Evolutionary conservation across 2,329 filamentous ascomycete genomes (phyloP).

Genomic region (Alternaria dauci): DNA sequence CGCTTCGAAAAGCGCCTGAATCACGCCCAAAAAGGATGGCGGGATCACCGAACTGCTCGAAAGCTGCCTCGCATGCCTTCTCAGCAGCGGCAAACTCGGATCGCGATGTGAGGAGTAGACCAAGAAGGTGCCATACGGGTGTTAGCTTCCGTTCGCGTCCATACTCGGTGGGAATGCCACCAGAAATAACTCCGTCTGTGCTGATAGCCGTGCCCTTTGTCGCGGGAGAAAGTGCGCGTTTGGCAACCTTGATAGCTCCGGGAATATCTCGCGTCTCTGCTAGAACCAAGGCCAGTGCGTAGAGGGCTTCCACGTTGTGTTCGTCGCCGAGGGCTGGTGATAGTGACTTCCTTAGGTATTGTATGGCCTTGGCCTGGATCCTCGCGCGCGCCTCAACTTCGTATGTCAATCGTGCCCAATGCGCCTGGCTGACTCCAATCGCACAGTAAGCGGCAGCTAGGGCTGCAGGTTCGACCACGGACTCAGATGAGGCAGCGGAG

Average conservation of each 20-base stretch:
- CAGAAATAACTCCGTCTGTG: constrained; percentile 44
- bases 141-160: constrained; percentile 70
- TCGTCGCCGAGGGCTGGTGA: constrained; percentile 71
- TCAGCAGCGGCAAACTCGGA: constrained; percentile 84
- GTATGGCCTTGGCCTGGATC: constrained; percentile 79
- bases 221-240: constrained; percentile 73
- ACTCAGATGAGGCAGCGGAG: constrained; percentile 44
- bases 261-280: constrained; percentile 85
- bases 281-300: constrained; percentile 82
- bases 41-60: constrained; percentile 85
- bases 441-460: constrained; percentile 77
- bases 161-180: constrained; percentile 41
- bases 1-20: constrained; percentile 64
- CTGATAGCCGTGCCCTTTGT: constrained; percentile 39
- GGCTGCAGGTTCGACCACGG: constrained; percentile 64
- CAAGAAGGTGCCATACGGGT: constrained; percentile 89
- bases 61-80: constrained; percentile 85
- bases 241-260: constrained; percentile 82
- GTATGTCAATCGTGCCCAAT: constrained; percentile 85
- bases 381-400: constrained; percentile 75
- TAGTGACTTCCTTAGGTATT: constrained; percentile 76
- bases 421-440: constrained; percentile 83
- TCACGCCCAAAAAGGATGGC: constrained; percentile 73
- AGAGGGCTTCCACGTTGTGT: constrained; percentile 78
- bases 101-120: constrained; percentile 82